Evolutionary conservation across 75 land plant species (phyloP).

Genomic region (Azolla pinnata): DNA sequence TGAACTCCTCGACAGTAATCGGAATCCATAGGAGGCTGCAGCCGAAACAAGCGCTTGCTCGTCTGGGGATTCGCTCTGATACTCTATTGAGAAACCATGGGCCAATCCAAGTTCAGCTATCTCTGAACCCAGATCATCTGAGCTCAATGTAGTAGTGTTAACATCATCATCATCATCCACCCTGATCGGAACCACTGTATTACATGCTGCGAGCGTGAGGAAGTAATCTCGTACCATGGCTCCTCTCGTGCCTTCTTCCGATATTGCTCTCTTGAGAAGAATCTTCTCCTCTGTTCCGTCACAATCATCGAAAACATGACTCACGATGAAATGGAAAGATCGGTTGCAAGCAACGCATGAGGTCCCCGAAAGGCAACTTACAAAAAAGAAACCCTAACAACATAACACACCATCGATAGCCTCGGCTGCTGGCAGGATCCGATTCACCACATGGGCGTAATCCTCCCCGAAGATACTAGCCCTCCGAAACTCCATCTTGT

Average conservation of each 20-base stretch:
- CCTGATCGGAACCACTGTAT: constrained; percentile 72
- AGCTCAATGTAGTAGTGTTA: constrained; percentile 1
- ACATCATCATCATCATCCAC: too few relatives aligned
- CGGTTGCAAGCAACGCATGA: too few relatives aligned
- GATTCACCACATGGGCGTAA: too few relatives aligned
- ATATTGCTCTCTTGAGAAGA: too few relatives aligned
- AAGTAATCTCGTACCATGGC: constrained; percentile 62
- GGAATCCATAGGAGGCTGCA: constrained; percentile 77
- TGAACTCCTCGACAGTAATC: constrained; percentile 68
- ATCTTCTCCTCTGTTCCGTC: too few relatives aligned
- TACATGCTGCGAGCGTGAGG: constrained; percentile 78
- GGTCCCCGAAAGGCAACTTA: too few relatives aligned
- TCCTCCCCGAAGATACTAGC: constrained; percentile 61
- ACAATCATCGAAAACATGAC: too few relatives aligned
- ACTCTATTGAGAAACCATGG: constrained; percentile 32
- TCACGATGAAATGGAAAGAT: too few relatives aligned
- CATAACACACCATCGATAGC: too few relatives aligned
- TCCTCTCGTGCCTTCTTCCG: too few relatives aligned
- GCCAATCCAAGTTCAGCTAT: constrained; percentile 9
- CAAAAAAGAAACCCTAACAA: too few relatives aligned
- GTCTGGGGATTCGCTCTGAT: constrained; percentile 94
- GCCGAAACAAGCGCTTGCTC: constrained; percentile 86
- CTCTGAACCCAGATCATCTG: constrained; percentile 28
- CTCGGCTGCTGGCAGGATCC: too few relatives aligned
- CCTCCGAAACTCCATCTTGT: constrained; percentile 71